These are phyloP conservation scores for Rhipidocladum racemiflorum DNA, from an alignment of 176 grass and related monocot species.

Conservation along the genomic window DNA sequence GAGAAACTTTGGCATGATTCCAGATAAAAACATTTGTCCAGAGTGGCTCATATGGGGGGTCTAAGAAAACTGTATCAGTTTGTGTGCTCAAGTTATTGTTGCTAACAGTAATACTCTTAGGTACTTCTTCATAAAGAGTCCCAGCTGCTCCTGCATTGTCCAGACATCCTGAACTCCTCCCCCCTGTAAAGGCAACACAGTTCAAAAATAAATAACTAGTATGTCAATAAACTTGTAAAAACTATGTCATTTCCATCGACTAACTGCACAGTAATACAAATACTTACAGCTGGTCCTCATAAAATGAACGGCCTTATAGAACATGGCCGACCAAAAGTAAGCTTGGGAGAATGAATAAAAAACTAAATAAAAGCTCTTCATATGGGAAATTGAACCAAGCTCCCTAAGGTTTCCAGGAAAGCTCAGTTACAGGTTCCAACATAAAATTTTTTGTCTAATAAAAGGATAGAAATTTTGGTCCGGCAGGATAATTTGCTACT, in stretches of 20 bases:
- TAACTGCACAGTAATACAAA: constrained; percentile 7
- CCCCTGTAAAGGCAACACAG: constrained; percentile 47
- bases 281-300: constrained; percentile 6
- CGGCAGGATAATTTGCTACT: constrained; percentile 4
- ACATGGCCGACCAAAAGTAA: not conserved
- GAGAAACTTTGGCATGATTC: constrained; percentile 88
- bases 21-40: constrained; percentile 96
- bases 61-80: constrained; percentile 89
- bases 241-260: constrained; percentile 13
- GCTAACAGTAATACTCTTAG: constrained; percentile 90
- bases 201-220: constrained; percentile 25
- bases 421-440: not conserved
- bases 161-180: constrained; percentile 69
- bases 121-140: constrained; percentile 93
- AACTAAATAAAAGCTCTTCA: not conserved
- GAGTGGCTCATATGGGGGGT: constrained; percentile 84
- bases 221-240: constrained; percentile 9
- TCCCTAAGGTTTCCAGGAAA: not conserved
- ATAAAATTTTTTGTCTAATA: not conserved
- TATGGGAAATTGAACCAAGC: not conserved
- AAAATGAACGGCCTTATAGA: constrained; percentile 4
- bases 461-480: not conserved
- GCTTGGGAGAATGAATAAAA: not conserved
- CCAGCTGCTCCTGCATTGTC: constrained; percentile 93
- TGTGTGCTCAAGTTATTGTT: constrained; percentile 91